Conservation (phyloP, 176 grass and related monocot species). For the Saccharum officinarum region DNA sequence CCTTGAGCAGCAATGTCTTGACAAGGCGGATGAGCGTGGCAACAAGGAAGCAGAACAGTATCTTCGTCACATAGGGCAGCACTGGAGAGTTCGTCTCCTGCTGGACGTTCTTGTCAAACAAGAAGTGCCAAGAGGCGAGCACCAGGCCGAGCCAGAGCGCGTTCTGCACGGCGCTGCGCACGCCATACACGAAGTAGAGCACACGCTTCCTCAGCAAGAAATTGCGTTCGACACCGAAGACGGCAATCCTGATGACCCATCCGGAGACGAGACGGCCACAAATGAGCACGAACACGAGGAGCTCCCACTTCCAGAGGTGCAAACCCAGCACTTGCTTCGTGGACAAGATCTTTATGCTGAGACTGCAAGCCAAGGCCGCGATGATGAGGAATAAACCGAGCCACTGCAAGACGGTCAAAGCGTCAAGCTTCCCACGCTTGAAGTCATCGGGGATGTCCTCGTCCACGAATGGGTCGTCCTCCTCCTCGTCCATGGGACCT, state of each 20-base stretch:
- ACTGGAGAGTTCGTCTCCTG: constrained; percentile 33
- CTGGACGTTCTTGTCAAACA: constrained; percentile 66
- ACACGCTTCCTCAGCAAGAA: constrained; percentile 74
- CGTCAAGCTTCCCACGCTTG: constrained; percentile 65
- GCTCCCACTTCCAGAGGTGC: constrained; percentile 78
- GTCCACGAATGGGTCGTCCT: constrained; percentile 78
- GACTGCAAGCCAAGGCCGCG: constrained; percentile 53
- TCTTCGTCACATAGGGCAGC: constrained; percentile 67
- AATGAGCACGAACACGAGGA: constrained; percentile 71
- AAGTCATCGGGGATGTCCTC: constrained; percentile 86
- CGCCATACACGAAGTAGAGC: constrained; percentile 88
- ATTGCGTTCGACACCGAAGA: constrained; percentile 75
- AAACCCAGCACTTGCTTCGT: constrained; percentile 37
- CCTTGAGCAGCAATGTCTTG: constrained; percentile 85
- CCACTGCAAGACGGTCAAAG: constrained; percentile 68
- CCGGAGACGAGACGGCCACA: constrained; percentile 80
- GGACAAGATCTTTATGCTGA: constrained; percentile 35
- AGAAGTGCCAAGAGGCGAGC: constrained; percentile 65
- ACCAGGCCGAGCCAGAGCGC: constrained; percentile 74
- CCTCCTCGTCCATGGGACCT: constrained; percentile 63
- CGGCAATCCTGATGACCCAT: constrained; percentile 63
- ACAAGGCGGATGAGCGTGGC: constrained; percentile 65
- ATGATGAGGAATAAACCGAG: constrained; percentile 65
- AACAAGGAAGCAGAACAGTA: constrained; percentile 71
- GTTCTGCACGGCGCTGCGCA: constrained; percentile 69